phyloP scores from a whole-genome alignment of 2,329 filamentous ascomycete species.

The Drechmeria coniospora region DNA sequence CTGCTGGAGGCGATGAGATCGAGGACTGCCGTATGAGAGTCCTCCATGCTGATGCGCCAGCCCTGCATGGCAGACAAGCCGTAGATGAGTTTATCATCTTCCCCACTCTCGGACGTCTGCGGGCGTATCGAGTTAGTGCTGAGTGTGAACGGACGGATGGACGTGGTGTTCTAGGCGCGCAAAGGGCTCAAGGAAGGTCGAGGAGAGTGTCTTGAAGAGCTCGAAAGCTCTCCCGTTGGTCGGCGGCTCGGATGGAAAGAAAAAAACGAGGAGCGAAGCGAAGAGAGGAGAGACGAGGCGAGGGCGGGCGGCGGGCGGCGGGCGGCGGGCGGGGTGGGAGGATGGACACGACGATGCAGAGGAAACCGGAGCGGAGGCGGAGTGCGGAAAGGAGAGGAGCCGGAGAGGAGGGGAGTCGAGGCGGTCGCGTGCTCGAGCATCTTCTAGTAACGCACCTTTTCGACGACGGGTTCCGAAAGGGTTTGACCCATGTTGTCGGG shows the following conservation, averaged over 20 bases:
- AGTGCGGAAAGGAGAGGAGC: not conserved
- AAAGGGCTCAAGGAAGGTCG: too few species aligned
- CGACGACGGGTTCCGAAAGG: slow-evolving; percentile 94
- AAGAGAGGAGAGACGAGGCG: not conserved
- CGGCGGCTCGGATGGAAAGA: not conserved
- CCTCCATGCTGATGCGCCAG: slow-evolving; percentile 99
- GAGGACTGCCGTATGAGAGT: slow-evolving; percentile 79
- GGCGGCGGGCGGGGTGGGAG: not conserved
- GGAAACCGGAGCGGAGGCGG: not conserved
- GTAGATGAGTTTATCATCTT: slow-evolving; percentile 85
- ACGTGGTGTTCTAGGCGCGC: too few species aligned
- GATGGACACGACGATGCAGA: too few species aligned
- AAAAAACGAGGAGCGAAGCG: not conserved
- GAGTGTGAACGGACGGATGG: not conserved
- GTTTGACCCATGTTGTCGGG: slow-evolving; percentile 77
- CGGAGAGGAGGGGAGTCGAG: not conserved
- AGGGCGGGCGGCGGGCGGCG: not conserved
- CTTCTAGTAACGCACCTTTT: slow-evolving; percentile 89
- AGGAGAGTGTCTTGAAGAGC: too few species aligned
- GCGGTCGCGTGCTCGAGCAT: not conserved
- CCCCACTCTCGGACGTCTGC: slow-evolving; percentile 75
- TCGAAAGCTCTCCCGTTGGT: not conserved
- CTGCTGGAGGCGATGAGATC: slow-evolving; percentile 52
- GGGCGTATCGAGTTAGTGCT: not conserved
- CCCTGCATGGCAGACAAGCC: slow-evolving; percentile 98